Conservation (phyloP, 441 rosid genomes). For the Pelargonium australe region DNA sequence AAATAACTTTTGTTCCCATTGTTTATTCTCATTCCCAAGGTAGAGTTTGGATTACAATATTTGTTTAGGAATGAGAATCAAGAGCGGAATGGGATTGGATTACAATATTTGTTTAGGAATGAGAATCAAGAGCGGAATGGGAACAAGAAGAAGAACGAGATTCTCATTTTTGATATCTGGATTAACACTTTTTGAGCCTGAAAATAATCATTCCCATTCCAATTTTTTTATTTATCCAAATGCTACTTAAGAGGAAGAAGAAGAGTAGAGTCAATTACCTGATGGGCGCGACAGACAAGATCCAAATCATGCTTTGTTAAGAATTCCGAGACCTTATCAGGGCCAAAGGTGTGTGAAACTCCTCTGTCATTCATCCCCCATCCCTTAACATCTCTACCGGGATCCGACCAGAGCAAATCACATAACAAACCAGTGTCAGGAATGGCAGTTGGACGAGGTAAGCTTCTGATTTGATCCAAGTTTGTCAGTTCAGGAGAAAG, state of each 20-base stretch:
- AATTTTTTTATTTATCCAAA: too few species aligned
- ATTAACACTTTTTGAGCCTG: too few species aligned
- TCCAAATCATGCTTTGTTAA: conserved; percentile 67
- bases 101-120: neutral
- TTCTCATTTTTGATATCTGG: too few species aligned
- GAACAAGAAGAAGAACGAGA: too few species aligned
- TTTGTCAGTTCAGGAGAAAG: conserved; percentile 75
- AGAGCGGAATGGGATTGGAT: neutral
- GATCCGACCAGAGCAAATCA: conserved; percentile 96
- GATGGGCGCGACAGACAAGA: conserved; percentile 97
- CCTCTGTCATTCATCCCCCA: conserved; percentile 98
- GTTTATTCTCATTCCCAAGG: neutral
- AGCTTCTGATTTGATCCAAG: conserved; percentile 65
- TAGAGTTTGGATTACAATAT: too few species aligned
- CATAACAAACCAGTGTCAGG: conserved; percentile 85
- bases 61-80: conserved; percentile 10
- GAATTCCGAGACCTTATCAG: conserved; percentile 76
- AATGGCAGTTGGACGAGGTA: conserved; percentile 62
- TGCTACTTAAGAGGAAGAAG: neutral
- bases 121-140: conserved; percentile 5
- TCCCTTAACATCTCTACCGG: conserved; percentile 72
- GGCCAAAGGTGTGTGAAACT: conserved; percentile 81
- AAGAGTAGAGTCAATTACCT: conserved; percentile 36
- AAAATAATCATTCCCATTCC: too few species aligned
- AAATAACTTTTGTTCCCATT: too few species aligned